These are phyloP conservation scores for Pterocarpus macrocarpus DNA, from an alignment of 306 rosid species.

Conservation along the genomic window DNA sequence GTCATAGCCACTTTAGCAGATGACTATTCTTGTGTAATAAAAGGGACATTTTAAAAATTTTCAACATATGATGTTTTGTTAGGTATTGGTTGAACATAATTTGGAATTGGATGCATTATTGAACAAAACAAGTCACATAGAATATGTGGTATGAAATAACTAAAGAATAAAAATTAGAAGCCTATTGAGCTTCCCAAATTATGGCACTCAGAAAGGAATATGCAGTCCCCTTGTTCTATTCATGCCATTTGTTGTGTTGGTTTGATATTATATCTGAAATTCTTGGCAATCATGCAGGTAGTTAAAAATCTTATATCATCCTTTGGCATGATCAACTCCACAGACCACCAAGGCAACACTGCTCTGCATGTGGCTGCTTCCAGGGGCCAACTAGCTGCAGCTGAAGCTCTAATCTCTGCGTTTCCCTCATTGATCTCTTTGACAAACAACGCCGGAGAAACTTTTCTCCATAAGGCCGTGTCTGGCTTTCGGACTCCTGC, in stretches of 20 bases:
- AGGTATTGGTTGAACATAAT: not conserved
- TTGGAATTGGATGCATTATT: not conserved
- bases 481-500: constrained; percentile 85
- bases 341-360: constrained; percentile 84
- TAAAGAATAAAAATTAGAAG: not conserved
- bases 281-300: constrained; percentile 65
- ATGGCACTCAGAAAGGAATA: not conserved
- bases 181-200: not conserved
- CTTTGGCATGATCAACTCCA: constrained; percentile 69
- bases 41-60: not conserved
- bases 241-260: not conserved
- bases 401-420: constrained; percentile 74
- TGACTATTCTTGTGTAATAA: not conserved
- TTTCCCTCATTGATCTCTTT: constrained; percentile 62
- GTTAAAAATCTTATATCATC: constrained; percentile 68
- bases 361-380: constrained; percentile 91
- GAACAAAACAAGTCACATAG: not conserved
- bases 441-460: constrained; percentile 79
- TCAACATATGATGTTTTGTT: not conserved
- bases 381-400: constrained; percentile 83
- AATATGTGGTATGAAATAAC: not conserved
- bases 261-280: constrained; percentile 5
- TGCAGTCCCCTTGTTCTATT: not conserved
- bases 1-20: not conserved
- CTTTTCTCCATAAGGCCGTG: constrained; percentile 88